Conservation (phyloP, 2,329 filamentous ascomycete species). For the Aspergillus neotritici region DNA sequence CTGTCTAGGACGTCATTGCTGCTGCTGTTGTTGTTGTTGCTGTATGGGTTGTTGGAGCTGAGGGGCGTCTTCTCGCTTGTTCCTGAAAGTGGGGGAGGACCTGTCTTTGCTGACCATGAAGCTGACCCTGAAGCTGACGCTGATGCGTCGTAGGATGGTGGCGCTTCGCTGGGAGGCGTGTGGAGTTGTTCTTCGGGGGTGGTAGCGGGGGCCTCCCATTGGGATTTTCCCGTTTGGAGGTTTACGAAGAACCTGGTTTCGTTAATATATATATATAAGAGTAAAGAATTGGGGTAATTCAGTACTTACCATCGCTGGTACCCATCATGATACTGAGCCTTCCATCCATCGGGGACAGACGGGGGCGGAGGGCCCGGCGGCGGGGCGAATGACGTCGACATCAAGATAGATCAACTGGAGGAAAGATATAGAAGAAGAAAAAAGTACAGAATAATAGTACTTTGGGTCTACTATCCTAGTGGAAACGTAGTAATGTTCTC, state of each 20-base stretch:
- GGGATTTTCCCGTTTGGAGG: conserved; percentile 76
- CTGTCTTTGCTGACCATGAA: conserved; percentile 25
- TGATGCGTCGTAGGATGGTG: conserved; percentile 57
- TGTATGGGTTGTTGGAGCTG: conserved; percentile 62
- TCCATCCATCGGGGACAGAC: conserved; percentile 71
- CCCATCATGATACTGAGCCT: conserved; percentile 76
- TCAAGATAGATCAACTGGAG: background rate
- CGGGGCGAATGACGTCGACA: conserved; percentile 35
- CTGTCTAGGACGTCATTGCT: conserved; percentile 45
- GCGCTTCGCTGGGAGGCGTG: conserved; percentile 38
- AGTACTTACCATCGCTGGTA: conserved; percentile 81
- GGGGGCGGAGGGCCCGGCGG: conserved; percentile 52
- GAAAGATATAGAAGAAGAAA: background rate
- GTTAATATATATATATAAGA: conserved; percentile 9
- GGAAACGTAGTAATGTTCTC: background rate
- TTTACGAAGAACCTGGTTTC: conserved; percentile 81
- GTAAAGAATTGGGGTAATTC: too few relatives aligned
- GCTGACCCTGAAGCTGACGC: conserved; percentile 43
- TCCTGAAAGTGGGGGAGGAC: too few relatives aligned
- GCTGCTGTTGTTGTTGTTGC: background rate
- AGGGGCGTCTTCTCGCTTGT: conserved; percentile 42
- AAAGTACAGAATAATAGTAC: background rate
- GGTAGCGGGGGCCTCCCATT: conserved; percentile 80
- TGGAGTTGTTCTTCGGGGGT: conserved; percentile 40
- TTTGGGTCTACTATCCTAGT: too few relatives aligned